phyloP scores from a whole-genome alignment of 148 eudicot species.

The Vaccinium myrtillus region DNA sequence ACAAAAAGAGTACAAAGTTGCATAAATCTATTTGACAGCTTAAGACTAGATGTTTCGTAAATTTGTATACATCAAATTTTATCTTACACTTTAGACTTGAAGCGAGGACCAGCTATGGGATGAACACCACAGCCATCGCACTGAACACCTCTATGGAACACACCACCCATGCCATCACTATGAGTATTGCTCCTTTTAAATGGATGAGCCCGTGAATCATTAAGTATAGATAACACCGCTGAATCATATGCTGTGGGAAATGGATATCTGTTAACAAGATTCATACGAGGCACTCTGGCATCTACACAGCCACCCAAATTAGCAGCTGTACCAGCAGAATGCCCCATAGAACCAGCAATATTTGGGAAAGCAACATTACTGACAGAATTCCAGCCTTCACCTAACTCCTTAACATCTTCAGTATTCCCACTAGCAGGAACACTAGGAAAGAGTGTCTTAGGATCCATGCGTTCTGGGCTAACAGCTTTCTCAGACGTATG shows the following conservation, averaged over 20 bases:
- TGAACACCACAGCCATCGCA: conserved; percentile 83
- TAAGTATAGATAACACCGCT: conserved; percentile 8
- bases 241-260: conserved; percentile 26
- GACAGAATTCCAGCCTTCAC: background rate
- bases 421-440: background rate
- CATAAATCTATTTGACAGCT: background rate
- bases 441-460: background rate
- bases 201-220: conserved; percentile 18
- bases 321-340: background rate
- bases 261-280: conserved; percentile 29
- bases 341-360: background rate
- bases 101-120: conserved; percentile 87
- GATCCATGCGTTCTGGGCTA: background rate
- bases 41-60: background rate
- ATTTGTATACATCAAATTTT: background rate
- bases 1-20: conserved; percentile 9
- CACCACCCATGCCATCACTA: conserved; percentile 27
- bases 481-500: background rate
- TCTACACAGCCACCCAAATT: background rate
- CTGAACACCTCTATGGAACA: conserved; percentile 68
- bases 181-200: conserved; percentile 22
- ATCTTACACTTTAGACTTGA: conserved; percentile 83
- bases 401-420: conserved; percentile 2
- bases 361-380: conserved; percentile 7
- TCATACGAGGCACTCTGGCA: conserved; percentile 3